Evolutionary conservation across 2,329 filamentous ascomycete species (phyloP).

Genomic region (Arachnomyces sp.): DNA sequence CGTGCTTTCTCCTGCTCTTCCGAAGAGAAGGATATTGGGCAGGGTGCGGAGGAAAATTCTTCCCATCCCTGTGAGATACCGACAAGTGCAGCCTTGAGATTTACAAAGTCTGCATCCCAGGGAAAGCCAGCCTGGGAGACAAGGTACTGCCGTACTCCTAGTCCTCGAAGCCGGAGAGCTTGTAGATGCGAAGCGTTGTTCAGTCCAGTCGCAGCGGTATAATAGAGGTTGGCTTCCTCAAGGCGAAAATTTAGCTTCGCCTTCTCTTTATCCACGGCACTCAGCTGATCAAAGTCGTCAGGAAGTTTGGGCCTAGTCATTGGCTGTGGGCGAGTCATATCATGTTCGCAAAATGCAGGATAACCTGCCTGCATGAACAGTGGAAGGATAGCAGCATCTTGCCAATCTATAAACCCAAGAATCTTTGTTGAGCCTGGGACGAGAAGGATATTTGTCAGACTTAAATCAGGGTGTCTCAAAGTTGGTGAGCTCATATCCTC

Average conservation of each 20-base stretch:
- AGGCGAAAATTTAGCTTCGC: constrained; percentile 2
- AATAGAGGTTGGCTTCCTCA: constrained; percentile 10
- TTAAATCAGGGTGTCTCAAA: constrained; percentile 22
- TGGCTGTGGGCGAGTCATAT: constrained; percentile 1
- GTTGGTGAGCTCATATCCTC: constrained; percentile 12
- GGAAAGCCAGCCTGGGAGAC: constrained; percentile 8
- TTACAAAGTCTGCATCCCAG: constrained; percentile 12
- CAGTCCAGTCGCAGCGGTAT: constrained; percentile 8
- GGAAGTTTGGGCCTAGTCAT: constrained; percentile 4
- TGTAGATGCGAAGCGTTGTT: constrained; percentile 4
- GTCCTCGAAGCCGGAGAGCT: constrained; percentile 1
- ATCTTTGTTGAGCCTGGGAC: constrained; percentile 19
- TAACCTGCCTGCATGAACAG: constrained; percentile 18
- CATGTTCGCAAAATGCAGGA: constrained; percentile 10
- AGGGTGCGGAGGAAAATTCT: constrained; percentile 5
- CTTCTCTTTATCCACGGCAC: constrained; percentile 2
- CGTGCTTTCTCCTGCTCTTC: constrained; percentile 5
- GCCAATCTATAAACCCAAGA: constrained; percentile 22
- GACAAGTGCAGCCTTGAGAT: constrained; percentile 6
- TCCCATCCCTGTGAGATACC: constrained; percentile 4
- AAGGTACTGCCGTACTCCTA: constrained; percentile 9
- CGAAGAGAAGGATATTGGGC: constrained; percentile 6
- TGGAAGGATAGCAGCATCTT: constrained; percentile 20
- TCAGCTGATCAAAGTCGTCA: constrained; percentile 4
- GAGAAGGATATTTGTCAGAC: constrained; percentile 20